These are phyloP conservation scores for Amanita exitialis DNA, from an alignment of 768 basidiomycete species.

Conservation along the genomic window DNA sequence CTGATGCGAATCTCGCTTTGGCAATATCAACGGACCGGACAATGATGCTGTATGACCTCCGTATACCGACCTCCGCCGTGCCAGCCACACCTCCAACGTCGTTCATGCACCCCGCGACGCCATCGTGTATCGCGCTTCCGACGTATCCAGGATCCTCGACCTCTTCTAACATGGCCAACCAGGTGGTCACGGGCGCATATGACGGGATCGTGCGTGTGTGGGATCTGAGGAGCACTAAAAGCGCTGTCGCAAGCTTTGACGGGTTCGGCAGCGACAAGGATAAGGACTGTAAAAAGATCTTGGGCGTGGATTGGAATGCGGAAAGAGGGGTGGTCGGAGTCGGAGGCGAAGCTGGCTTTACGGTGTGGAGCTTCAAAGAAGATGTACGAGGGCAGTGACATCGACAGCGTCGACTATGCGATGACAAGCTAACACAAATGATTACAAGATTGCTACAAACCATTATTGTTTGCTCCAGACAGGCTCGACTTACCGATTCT, in stretches of 20 bases:
- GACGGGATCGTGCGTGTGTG: conserved; percentile 72
- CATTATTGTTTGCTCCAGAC: too few species aligned
- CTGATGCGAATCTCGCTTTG: conserved; percentile 35
- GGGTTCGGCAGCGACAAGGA: conserved; percentile 30
- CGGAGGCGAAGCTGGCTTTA: conserved; percentile 57
- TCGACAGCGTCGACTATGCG: background rate
- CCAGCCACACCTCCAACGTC: conserved; percentile 23
- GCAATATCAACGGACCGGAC: conserved; percentile 70
- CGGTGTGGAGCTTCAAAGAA: conserved; percentile 36
- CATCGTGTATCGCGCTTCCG: conserved; percentile 39
- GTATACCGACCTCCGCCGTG: conserved; percentile 24
- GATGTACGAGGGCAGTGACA: background rate
- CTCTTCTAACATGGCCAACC: conserved; percentile 23
- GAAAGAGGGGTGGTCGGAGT: conserved; percentile 39
- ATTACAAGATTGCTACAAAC: too few species aligned
- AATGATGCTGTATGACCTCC: conserved; percentile 61
- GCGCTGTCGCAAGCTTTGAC: conserved; percentile 54
- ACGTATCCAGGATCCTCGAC: conserved; percentile 11
- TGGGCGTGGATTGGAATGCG: conserved; percentile 45
- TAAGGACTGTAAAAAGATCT: conserved; percentile 38
- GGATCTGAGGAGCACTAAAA: conserved; percentile 65
- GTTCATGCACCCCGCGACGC: conserved; percentile 55
- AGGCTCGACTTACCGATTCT: too few species aligned
- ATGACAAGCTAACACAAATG: too few species aligned
- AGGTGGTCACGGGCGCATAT: conserved; percentile 65